Conservation (phyloP, 2,329 filamentous ascomycete genomes). For the Cytospora piceicola region DNA sequence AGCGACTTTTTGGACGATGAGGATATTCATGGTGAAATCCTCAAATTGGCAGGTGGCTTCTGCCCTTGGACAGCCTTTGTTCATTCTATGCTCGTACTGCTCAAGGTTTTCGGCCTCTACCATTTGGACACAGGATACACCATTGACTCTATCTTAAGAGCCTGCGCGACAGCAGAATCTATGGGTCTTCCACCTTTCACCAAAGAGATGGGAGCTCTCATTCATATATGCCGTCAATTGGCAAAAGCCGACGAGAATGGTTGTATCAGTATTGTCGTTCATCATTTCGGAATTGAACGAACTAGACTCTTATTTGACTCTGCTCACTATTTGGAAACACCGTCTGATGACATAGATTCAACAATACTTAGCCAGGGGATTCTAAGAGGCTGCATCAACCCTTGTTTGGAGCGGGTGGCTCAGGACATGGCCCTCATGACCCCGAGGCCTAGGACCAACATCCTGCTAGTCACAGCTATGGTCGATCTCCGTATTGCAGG, state of each 20-base stretch:
- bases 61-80: background rate
- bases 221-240: background rate
- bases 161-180: background rate
- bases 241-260: background rate
- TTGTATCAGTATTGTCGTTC: too few relatives aligned
- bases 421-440: background rate
- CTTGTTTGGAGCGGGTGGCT: background rate
- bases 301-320: too few relatives aligned
- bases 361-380: background rate
- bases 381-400: background rate
- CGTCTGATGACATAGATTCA: background rate
- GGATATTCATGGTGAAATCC: background rate
- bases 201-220: background rate
- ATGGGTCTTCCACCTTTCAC: background rate
- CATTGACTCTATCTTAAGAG: background rate
- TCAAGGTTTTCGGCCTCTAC: background rate
- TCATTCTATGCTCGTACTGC: background rate
- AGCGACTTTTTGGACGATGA: background rate
- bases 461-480: background rate
- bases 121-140: background rate
- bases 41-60: background rate
- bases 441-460: background rate
- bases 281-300: too few relatives aligned
- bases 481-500: background rate
- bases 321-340: too few relatives aligned